Percentiles rank a stretch among this genome's conserved stretches.
phyloP scores from a whole-genome alignment of 2,329 filamentous ascomycete genomes.

The Clonostachys rhizophaga region DNA sequence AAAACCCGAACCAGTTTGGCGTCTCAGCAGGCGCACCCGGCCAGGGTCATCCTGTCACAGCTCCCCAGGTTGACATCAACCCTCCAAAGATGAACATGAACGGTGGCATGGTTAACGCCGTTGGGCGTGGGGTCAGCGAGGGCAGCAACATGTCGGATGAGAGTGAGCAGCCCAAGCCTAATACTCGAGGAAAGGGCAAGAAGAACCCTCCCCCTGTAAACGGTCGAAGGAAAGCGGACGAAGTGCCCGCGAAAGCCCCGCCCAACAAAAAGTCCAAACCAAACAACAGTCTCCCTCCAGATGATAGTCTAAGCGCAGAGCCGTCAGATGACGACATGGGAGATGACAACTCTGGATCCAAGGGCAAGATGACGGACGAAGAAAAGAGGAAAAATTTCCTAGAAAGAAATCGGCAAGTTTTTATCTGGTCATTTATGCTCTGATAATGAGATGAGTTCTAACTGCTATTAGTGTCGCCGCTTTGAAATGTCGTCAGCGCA shows the following conservation, averaged over 20 bases:
- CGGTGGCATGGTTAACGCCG: conserved; percentile 31
- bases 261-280: conserved; percentile 66
- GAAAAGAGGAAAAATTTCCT: conserved; percentile 98
- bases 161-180: conserved; percentile 62
- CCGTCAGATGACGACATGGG: conserved; percentile 52
- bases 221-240: conserved; percentile 76
- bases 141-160: conserved; percentile 70
- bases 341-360: conserved; percentile 38
- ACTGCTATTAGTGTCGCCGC: conserved; percentile 70
- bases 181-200: conserved; percentile 65
- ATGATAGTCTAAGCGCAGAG: conserved; percentile 14
- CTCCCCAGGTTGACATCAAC: conserved; percentile 22
- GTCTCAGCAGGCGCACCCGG: conserved; percentile 36
- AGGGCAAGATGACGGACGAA: conserved; percentile 90
- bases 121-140: conserved; percentile 58
- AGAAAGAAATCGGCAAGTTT: conserved; percentile 82
- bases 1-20: conserved; percentile 42
- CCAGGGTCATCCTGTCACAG: conserved; percentile 41
- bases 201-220: conserved; percentile 53
- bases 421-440: not conserved
- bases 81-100: conserved; percentile 42
- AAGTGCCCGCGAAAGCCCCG: conserved; percentile 53
- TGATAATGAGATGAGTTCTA: conserved; percentile 3
- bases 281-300: conserved; percentile 10
- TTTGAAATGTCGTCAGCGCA: conserved; percentile 92